Evolutionary conservation across 257 asterid genomes (phyloP).

Genomic region (Nyctanthes arbortristis): DNA sequence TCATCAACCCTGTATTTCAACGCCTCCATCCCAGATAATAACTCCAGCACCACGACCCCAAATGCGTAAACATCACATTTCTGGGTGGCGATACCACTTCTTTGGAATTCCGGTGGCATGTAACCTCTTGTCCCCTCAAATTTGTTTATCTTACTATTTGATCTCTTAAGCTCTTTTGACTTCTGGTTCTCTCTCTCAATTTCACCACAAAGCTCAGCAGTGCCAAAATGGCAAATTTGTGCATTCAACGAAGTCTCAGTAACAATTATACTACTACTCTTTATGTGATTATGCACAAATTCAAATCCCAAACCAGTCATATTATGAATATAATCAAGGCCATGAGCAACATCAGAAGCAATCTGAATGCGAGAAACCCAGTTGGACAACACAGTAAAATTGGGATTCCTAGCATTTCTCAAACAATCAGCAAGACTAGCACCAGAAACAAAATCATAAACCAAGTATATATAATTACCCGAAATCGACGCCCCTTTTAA

Average conservation of each 20-base stretch:
- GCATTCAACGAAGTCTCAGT: slow-evolving; percentile 81
- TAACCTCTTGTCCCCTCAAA: slow-evolving; percentile 88
- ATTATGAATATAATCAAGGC: slow-evolving; percentile 80
- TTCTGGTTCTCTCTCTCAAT: slow-evolving; percentile 30
- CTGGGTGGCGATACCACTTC: slow-evolving; percentile 62
- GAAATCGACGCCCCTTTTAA: slow-evolving; percentile 73
- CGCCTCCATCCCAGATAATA: slow-evolving; percentile 85
- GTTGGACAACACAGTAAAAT: slow-evolving; percentile 72
- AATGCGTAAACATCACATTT: slow-evolving; percentile 80
- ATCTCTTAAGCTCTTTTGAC: slow-evolving; percentile 31
- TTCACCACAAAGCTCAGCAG: slow-evolving; percentile 95
- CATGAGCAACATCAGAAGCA: slow-evolving; percentile 83
- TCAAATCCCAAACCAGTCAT: slow-evolving; percentile 65
- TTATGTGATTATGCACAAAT: slow-evolving; percentile 81
- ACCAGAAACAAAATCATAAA: slow-evolving; percentile 71
- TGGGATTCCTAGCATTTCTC: slow-evolving; percentile 59
- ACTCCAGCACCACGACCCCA: slow-evolving; percentile 85
- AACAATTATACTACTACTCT: slow-evolving; percentile 77
- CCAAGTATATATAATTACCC: slow-evolving; percentile 72
- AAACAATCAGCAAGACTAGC: slow-evolving; percentile 63
- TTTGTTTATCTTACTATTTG: slow-evolving; percentile 45
- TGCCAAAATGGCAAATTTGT: slow-evolving; percentile 89
- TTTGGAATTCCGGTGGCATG: slow-evolving; percentile 89
- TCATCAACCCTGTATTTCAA: slow-evolving; percentile 58
- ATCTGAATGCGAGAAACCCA: slow-evolving; percentile 93